phyloP scores from a whole-genome alignment of 257 asterid species.

The Fraxinus quadrangulata region DNA sequence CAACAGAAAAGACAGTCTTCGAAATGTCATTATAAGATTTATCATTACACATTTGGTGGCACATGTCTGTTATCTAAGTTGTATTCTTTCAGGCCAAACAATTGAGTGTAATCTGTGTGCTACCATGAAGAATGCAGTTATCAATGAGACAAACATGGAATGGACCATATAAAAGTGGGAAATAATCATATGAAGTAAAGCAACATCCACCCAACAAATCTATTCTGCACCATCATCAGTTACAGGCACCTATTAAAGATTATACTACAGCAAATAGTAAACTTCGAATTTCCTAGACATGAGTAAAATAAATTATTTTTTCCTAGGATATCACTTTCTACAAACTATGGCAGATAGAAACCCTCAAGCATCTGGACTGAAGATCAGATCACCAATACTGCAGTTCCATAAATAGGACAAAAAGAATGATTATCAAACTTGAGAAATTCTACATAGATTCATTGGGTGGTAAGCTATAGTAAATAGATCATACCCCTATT shows the following conservation, averaged over 20 bases:
- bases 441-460: constrained; percentile 13
- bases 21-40: neutral
- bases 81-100: neutral
- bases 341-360: neutral
- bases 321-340: constrained; percentile 2
- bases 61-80: neutral
- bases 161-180: neutral
- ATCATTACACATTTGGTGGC: neutral
- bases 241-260: neutral
- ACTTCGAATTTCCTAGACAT: neutral
- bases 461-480: constrained; percentile 8
- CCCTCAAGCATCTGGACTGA: constrained; percentile 4
- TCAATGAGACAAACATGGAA: neutral
- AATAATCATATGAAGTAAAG: neutral
- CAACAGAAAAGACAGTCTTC: no score
- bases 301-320: neutral
- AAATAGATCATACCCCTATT: constrained; percentile 53
- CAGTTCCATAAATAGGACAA: neutral
- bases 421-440: constrained; percentile 8
- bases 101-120: neutral
- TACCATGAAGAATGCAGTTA: neutral
- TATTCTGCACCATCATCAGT: neutral
- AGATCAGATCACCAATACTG: neutral
- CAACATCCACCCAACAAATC: neutral
- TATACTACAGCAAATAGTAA: constrained; percentile 2